A percentile compares a stretch with the other conserved stretches of the same genome.
These are phyloP conservation scores for Colletotrichum liriopes DNA, from an alignment of 2,329 filamentous ascomycete genomes.

Conservation along the genomic window DNA sequence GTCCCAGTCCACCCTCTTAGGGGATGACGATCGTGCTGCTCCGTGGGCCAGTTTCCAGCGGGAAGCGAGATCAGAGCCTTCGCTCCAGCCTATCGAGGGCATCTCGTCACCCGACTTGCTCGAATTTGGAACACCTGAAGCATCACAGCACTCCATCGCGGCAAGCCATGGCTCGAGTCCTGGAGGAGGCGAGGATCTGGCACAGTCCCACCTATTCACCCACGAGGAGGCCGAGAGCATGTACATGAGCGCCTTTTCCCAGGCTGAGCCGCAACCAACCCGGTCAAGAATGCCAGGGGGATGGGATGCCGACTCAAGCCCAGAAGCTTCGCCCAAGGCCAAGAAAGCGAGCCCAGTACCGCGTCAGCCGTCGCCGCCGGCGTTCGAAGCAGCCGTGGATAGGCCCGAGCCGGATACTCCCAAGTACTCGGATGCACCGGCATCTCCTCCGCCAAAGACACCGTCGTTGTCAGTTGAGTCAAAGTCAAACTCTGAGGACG, in stretches of 20 bases:
- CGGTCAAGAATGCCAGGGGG: conserved; percentile 64
- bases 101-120: background rate
- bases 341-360: background rate
- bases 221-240: conserved; percentile 89
- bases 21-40: conserved; percentile 48
- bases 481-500: conserved; percentile 25
- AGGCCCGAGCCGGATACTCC: background rate
- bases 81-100: conserved; percentile 48
- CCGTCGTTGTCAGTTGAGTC: conserved; percentile 38
- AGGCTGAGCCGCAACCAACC: conserved; percentile 54
- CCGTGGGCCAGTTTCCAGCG: conserved; percentile 52
- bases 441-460: conserved; percentile 15
- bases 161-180: conserved; percentile 48
- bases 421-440: background rate
- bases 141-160: conserved; percentile 46
- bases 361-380: conserved; percentile 18
- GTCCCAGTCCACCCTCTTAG: conserved; percentile 37
- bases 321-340: conserved; percentile 14
- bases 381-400: background rate
- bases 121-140: conserved; percentile 16
- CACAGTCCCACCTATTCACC: conserved; percentile 79
- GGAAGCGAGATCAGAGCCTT: conserved; percentile 56
- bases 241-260: conserved; percentile 84
- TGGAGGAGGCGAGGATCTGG: conserved; percentile 64
- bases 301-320: conserved; percentile 61